Conservation (phyloP, 345 rosid genomes). For the Mangifera indica region DNA sequence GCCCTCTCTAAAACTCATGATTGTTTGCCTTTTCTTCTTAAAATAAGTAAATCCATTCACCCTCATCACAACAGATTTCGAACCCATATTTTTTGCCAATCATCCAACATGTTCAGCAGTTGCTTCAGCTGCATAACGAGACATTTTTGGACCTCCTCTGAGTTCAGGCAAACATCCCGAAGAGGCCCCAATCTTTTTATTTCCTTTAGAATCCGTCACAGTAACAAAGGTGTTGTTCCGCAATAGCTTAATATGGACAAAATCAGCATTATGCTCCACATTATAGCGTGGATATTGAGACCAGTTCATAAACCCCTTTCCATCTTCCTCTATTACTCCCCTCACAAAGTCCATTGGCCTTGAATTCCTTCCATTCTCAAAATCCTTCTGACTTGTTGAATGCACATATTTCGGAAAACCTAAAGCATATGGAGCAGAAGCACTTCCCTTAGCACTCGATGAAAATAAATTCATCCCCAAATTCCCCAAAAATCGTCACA, state of each 20-base stretch:
- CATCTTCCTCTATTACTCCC: slow-evolving; percentile 46
- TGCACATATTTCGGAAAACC: slow-evolving; percentile 34
- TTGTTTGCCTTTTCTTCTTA: slow-evolving; percentile 77
- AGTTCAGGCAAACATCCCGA: slow-evolving; percentile 56
- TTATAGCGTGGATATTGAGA: slow-evolving; percentile 24
- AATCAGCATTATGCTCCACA: slow-evolving; percentile 54
- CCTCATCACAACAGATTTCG: slow-evolving; percentile 76
- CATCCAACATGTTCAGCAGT: slow-evolving; percentile 85
- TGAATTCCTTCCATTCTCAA: slow-evolving; percentile 13
- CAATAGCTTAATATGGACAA: slow-evolving; percentile 66
- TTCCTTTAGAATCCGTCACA: slow-evolving; percentile 75
- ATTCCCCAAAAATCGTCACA: slow-evolving; percentile 13
- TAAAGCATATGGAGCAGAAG: slow-evolving; percentile 26
- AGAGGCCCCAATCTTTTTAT: slow-evolving; percentile 54
- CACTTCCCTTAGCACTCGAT: slow-evolving; percentile 18
- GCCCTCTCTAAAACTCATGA: slow-evolving; percentile 75
- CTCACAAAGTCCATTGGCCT: slow-evolving; percentile 51
- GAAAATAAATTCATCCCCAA: slow-evolving; percentile 16
- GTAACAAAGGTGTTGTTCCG: slow-evolving; percentile 77
- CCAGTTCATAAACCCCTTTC: slow-evolving; percentile 14
- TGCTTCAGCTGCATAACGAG: slow-evolving; percentile 82
- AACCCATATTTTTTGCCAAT: slow-evolving; percentile 55
- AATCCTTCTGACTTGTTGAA: slow-evolving; percentile 33
- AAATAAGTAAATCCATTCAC: slow-evolving; percentile 82
- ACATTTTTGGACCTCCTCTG: slow-evolving; percentile 58